A percentile compares a stretch with the other conserved stretches of the same genome.
phyloP scores from a whole-genome alignment of 208 protist genomes.

The Vickermania spadyakhi region DNA sequence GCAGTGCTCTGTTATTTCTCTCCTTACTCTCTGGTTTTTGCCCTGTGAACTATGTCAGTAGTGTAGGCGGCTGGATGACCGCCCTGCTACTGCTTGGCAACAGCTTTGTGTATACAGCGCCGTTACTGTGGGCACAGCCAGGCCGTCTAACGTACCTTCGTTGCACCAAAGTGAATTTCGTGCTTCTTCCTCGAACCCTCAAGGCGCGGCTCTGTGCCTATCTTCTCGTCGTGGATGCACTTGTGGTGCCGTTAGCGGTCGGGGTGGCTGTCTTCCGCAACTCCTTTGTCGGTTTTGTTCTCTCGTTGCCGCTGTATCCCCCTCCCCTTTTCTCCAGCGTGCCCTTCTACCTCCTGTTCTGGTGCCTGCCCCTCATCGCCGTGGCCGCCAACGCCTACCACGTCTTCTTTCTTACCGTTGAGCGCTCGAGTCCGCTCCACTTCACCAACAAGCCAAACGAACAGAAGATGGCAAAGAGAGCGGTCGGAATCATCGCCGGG shows the following conservation, averaged over 20 bases:
- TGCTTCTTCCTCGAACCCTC: conserved; percentile 1
- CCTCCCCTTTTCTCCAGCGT: not conserved
- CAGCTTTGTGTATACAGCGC: conserved; percentile 7
- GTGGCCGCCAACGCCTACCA: conserved; percentile 6
- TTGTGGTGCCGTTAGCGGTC: conserved; percentile 14
- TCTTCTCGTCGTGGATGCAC: conserved; percentile 12
- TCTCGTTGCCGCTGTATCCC: conserved; percentile 5
- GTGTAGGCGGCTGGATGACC: not conserved
- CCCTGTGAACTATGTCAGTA: not conserved
- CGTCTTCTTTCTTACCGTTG: conserved; percentile 4
- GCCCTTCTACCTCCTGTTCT: conserved; percentile 1
- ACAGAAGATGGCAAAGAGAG: not conserved
- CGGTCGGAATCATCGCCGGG: not conserved
- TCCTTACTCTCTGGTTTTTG: conserved; percentile 6
- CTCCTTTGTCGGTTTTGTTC: conserved; percentile 3
- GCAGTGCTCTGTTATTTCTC: conserved; percentile 3
- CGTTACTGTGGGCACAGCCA: conserved; percentile 15
- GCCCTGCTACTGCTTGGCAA: not conserved
- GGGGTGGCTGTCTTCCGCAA: conserved; percentile 11
- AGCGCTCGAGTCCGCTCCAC: conserved; percentile 4
- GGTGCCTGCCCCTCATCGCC: conserved; percentile 2
- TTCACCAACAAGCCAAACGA: not conserved
- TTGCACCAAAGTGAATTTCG: not conserved
- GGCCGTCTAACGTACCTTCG: conserved; percentile 16
- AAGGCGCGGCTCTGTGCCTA: conserved; percentile 4